These are phyloP conservation scores for Acaromyces ingoldii DNA, from an alignment of 1,284 basidiomycete species.

Conservation along the genomic window DNA sequence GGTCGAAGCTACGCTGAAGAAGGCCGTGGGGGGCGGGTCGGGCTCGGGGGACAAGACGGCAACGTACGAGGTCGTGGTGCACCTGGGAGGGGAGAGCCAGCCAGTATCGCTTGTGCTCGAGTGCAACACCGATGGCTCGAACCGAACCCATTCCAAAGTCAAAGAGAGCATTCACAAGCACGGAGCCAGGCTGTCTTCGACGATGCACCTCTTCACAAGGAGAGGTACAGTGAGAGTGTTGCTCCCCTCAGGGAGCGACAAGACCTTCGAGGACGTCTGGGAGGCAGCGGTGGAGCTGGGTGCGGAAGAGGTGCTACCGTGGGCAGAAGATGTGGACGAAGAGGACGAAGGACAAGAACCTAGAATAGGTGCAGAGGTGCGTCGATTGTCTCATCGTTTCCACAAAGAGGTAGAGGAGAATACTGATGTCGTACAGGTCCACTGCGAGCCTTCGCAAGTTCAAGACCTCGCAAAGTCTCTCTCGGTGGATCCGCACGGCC, in stretches of 20 bases:
- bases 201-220: conserved; percentile 13
- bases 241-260: conserved; percentile 7
- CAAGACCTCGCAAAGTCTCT: conserved; percentile 3
- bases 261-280: conserved; percentile 11
- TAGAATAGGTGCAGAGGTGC: conserved; percentile 9
- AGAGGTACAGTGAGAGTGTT: conserved; percentile 9
- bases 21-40: conserved; percentile 7
- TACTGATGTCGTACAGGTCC: background rate
- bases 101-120: conserved; percentile 18
- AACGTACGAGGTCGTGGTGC: conserved; percentile 16
- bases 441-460: conserved; percentile 9
- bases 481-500: background rate
- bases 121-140: conserved; percentile 12
- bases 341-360: conserved; percentile 25
- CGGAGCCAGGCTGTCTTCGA: conserved; percentile 10
- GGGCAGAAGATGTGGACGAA: conserved; percentile 20
- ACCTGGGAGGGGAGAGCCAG: background rate
- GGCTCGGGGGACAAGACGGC: conserved; percentile 2
- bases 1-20: conserved; percentile 15
- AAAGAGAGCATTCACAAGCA: conserved; percentile 18
- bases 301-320: conserved; percentile 17
- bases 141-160: conserved; percentile 12
- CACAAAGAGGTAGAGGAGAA: conserved; percentile 2
- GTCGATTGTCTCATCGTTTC: conserved; percentile 6
- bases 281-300: conserved; percentile 9